Conservation (phyloP, 1,139 yeast genomes). For the Scheffersomyces lignicola region DNA sequence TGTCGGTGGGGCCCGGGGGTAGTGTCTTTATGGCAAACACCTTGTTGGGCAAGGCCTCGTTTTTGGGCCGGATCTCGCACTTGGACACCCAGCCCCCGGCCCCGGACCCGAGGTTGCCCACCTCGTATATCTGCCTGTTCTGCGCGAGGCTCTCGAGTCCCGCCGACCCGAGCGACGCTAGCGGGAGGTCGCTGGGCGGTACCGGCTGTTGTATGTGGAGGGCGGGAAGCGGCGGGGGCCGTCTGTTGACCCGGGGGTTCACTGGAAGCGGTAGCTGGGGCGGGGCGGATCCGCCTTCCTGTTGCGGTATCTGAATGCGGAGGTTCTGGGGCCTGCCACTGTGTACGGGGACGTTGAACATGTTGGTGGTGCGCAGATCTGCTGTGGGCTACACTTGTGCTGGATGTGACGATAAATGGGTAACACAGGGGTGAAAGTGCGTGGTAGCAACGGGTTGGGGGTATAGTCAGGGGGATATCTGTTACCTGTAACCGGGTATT, state of each 20-base stretch:
- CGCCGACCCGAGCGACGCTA: constrained; percentile 1
- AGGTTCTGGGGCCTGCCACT: constrained; percentile 1
- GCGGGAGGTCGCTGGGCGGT: constrained; percentile 1
- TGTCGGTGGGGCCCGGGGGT: not conserved
- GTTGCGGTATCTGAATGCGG: constrained; percentile 3
- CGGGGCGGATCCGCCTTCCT: too few species aligned
- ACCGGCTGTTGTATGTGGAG: not conserved
- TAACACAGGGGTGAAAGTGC: too few species aligned
- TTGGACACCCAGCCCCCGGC: constrained; percentile 89
- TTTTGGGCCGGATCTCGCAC: constrained; percentile 39
- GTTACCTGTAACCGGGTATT: too few species aligned
- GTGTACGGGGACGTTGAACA: constrained; percentile 2
- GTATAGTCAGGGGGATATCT: too few species aligned
- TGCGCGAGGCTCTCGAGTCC: constrained; percentile 30
- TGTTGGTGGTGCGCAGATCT: too few species aligned
- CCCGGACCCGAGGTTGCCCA: constrained; percentile 86
- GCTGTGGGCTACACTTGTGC: too few species aligned
- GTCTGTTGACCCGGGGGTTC: not conserved
- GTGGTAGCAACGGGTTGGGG: too few species aligned
- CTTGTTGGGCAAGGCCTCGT: constrained; percentile 41
- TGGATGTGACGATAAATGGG: not conserved
- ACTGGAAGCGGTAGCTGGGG: not conserved
- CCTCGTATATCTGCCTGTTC: constrained; percentile 41
- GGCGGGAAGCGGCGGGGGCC: constrained; percentile 2
- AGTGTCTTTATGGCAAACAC: constrained; percentile 69